A percentile compares a stretch with the other conserved stretches of the same genome.
phyloP scores from a whole-genome alignment of 768 basidiomycete genomes.

The Lactarius tabidus region DNA sequence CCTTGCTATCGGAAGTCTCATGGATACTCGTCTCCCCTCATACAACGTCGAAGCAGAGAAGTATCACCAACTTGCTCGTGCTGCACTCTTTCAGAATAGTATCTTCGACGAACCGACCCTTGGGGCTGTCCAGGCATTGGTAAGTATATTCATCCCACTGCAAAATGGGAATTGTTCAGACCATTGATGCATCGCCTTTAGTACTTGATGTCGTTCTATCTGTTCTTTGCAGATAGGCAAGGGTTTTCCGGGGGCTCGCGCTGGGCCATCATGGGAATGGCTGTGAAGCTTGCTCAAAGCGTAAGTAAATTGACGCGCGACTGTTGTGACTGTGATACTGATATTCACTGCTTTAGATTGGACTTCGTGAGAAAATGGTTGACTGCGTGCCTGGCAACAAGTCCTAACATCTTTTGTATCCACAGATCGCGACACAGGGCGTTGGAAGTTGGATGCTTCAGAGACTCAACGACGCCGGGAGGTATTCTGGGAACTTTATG shows the following conservation, averaged over 20 bases:
- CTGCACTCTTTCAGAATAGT: conserved; percentile 56
- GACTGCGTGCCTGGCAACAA: not conserved
- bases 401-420: conserved; percentile 15
- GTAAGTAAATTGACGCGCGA: conserved; percentile 34
- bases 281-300: conserved; percentile 67
- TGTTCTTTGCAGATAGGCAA: conserved; percentile 44
- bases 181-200: conserved; percentile 32
- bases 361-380: conserved; percentile 51
- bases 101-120: conserved; percentile 61
- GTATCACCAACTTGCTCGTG: conserved; percentile 57
- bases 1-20: conserved; percentile 56
- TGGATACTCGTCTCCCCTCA: conserved; percentile 54
- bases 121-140: conserved; percentile 62
- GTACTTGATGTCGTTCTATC: conserved; percentile 51
- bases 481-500: conserved; percentile 59
- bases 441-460: conserved; percentile 54
- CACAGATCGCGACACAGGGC: conserved; percentile 62
- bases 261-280: conserved; percentile 69
- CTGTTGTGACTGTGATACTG: conserved; percentile 16
- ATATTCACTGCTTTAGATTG: conserved; percentile 43
- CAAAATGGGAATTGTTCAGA: not conserved
- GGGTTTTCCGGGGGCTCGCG: conserved; percentile 40
- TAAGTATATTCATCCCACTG: conserved; percentile 31
- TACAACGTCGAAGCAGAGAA: conserved; percentile 53
- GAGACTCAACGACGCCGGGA: conserved; percentile 57